These are phyloP conservation scores for Sporothrix sp. DNA, from an alignment of 2,329 filamentous ascomycete species.

Conservation along the genomic window DNA sequence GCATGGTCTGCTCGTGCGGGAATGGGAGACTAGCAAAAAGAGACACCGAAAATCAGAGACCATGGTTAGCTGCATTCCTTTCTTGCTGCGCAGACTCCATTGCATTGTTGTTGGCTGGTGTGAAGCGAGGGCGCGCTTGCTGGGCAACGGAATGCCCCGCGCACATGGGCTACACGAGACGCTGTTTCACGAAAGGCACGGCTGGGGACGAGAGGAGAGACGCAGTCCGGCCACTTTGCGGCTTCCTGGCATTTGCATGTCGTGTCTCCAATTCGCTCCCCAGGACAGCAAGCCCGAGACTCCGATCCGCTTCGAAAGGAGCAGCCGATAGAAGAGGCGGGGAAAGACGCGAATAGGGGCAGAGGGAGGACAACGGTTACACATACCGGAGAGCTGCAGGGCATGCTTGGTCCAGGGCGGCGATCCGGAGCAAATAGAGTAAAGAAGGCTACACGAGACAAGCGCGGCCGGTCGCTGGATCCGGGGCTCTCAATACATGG, in stretches of 20 bases:
- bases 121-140: neutral
- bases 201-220: too few species aligned
- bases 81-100: neutral
- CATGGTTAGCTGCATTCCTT: conserved; percentile 13
- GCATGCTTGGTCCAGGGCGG: conserved; percentile 12
- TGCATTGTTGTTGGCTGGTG: neutral
- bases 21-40: neutral
- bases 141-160: neutral
- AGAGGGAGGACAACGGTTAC: neutral
- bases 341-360: neutral
- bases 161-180: conserved; percentile 3
- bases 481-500: neutral
- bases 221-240: too few species aligned
- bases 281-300: too few species aligned
- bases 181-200: too few species aligned
- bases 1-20: conserved; percentile 16
- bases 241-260: too few species aligned
- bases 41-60: neutral
- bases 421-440: neutral
- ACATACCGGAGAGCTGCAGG: conserved; percentile 12
- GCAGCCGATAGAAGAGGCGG: too few species aligned
- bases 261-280: too few species aligned
- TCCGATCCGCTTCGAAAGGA: too few species aligned
- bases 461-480: neutral
- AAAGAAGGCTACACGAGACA: conserved; percentile 4